Base-by-base conservation (phyloP, 371 early-diverging fungal genomes). In the Circinella minor region DNA sequence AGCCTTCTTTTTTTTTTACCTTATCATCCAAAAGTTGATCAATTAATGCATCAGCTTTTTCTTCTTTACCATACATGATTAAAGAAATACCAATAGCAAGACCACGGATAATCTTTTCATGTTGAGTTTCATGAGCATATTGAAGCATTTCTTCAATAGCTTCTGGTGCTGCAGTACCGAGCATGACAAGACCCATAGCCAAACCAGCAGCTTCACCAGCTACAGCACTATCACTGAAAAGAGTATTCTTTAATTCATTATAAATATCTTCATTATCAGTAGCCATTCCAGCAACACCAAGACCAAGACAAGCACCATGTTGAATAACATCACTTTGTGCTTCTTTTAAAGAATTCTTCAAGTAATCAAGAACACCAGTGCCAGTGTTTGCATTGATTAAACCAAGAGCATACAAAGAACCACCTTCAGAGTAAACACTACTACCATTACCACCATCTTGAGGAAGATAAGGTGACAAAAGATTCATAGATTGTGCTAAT, bases 191-290 rank as follows among this genome's bases (percentile, higher is more conserved):
- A 59, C 99, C 99, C 91, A 99, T 97, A 34, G 95, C 96, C 43
- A 99, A 75, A 68, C 96, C 98, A 43, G 99, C 99, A 4, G 99
- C 99, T 78, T 99, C 99, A 62, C 98, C 98, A 47, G 97, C 94
- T 37, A 99, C 94, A 8, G 99, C 99, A 69, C 92, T 93, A 80
- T 99, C 99, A 51, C 91, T 92, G 78, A 92, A 97, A 55, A 96
- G 86, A 27, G 95, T 90, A 59, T 83, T 92, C 86, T 92, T 95
- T 67, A 96, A 88, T 66, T 91, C 92, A 66, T 95, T 95, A 70
- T 94, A 94, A 61, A 96, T 87, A 88, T 88, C 90, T 71, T 93
- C 91, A 75, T 93, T 91, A 66, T 90, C 94, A 37, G 96, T 93
- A 14, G 97, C 98, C 97, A 98, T 97, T 63, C 94, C 96, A 38